Base-by-base conservation (phyloP, 1,284 basidiomycete species). In the Melampsora abietis-canadensis region DNA sequence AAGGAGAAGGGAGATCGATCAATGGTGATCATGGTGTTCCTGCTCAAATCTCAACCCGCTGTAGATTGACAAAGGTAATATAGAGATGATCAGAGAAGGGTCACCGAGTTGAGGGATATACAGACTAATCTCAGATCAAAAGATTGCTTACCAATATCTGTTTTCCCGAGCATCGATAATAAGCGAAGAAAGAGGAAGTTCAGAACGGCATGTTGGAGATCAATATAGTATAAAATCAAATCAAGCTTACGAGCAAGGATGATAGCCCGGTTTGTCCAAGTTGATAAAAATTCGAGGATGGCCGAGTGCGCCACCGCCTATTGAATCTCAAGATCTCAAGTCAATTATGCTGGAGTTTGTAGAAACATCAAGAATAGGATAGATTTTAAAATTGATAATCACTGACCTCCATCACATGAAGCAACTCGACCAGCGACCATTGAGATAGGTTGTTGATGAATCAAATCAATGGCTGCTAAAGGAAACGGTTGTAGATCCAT, bases 231-330 rank as follows among this genome's bases (percentile, higher is more conserved):
- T 7, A 24, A 24, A 4, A n/a, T 8, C 51, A 24, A 57, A 8
- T 57, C n/a, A 91, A 21, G 31, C 40, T 54, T 14, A 63, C 68
- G 34, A 34, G 68, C 80, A 81, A 21, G 79, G 73, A 76, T 81
- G 80, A 21, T 79, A 77, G 2, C 80, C 80, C 6, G 80, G 79
- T 76, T 80, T 80, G 69, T 81, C 94, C 81, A 97, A 83, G 85
- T 97, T 98, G 83, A 98, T 95, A 82, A 88, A 98, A 78, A 98
- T 89, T 85, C 92, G 94, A 17, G 95, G 95, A 82, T 98, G 95
- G 62, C 95, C 95, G 44, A 98, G 87, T 65, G 95, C 88, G n/a
- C 95, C 95, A 82, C 88, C 89, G 83, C 94, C 94, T 98, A 78
- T 15, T 19, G 5, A 34, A 14, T 24, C 0, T 5, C 17, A 8